Evolutionary conservation across 202 grass and related monocot genomes (phyloP).

Genomic region (Elaeis oleifera): DNA sequence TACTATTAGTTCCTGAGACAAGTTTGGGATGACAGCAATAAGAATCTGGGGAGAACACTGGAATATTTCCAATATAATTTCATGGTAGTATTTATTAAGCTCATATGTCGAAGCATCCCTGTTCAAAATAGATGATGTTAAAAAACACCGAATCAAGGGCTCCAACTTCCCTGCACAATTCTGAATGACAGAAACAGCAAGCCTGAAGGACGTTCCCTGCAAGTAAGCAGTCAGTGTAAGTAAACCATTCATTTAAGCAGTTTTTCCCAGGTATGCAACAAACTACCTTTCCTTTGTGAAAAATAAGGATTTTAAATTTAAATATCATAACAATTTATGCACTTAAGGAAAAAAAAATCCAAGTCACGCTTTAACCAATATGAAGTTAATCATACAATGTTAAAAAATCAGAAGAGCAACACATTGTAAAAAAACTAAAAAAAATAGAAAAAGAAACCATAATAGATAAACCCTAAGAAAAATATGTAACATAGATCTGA

Average conservation of each 20-base stretch:
- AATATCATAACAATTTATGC: too few species aligned
- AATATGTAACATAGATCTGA: too few species aligned
- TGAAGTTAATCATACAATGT: too few species aligned
- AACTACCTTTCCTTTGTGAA: too few species aligned
- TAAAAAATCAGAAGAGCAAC: too few species aligned
- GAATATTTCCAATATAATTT: conserved; percentile 84
- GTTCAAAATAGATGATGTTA: conserved; percentile 63
- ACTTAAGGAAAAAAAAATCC: too few species aligned
- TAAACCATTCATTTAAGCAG: not conserved
- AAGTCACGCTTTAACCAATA: too few species aligned
- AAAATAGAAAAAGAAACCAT: too few species aligned
- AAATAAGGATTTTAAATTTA: too few species aligned
- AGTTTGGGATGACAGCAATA: conserved; percentile 67
- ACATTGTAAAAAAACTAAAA: too few species aligned
- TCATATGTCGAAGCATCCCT: conserved; percentile 42
- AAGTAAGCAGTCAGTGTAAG: conserved; percentile 29
- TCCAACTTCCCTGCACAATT: conserved; percentile 62
- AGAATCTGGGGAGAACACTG: conserved; percentile 70
- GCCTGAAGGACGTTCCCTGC: conserved; percentile 59
- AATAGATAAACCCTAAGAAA: too few species aligned
- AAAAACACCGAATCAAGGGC: conserved; percentile 43
- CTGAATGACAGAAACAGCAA: conserved; percentile 59
- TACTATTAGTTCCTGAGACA: conserved; percentile 82
- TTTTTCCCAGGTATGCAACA: too few species aligned
- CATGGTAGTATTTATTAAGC: conserved; percentile 49